Percentiles rank a stretch among this genome's conserved stretches.
Conservation (phyloP, 306 rosid species). For the Prinsepia uniflora region DNA sequence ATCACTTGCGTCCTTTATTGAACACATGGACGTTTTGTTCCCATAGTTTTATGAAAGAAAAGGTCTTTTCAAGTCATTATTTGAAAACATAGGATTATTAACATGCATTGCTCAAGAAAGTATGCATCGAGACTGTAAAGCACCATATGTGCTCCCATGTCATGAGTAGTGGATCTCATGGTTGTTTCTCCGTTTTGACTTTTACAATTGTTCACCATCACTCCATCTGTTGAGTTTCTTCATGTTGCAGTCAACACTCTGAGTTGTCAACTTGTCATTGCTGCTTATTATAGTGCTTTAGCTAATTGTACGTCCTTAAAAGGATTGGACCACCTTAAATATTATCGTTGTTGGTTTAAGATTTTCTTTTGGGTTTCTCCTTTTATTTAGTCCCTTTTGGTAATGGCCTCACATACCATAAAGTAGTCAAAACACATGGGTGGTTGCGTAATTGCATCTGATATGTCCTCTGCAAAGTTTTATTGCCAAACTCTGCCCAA, state of each 20-base stretch:
- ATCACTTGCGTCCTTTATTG: neutral
- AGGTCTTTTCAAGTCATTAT: neutral
- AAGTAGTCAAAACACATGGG: neutral
- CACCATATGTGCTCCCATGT: neutral
- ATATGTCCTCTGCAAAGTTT: neutral
- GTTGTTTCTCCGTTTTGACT: neutral
- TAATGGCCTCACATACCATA: neutral
- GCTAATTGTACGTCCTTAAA: neutral
- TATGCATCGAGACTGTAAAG: neutral
- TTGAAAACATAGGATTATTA: neutral
- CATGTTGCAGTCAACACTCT: neutral
- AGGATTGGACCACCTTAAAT: constrained; percentile 5
- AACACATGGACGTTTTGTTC: neutral
- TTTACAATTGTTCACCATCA: neutral
- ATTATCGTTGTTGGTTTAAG: neutral
- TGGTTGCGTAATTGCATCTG: neutral
- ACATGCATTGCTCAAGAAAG: neutral
- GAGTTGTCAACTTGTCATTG: neutral
- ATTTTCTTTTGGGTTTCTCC: neutral
- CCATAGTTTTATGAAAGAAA: neutral
- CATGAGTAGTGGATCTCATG: neutral
- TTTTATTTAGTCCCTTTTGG: neutral
- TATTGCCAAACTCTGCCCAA: constrained; percentile 3
- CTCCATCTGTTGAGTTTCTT: neutral
- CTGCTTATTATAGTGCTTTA: neutral